Percentiles rank a stretch among this genome's conserved stretches.
phyloP scores from a whole-genome alignment of 192 early-diverging fungal genomes.

The Podila verticillata region DNA sequence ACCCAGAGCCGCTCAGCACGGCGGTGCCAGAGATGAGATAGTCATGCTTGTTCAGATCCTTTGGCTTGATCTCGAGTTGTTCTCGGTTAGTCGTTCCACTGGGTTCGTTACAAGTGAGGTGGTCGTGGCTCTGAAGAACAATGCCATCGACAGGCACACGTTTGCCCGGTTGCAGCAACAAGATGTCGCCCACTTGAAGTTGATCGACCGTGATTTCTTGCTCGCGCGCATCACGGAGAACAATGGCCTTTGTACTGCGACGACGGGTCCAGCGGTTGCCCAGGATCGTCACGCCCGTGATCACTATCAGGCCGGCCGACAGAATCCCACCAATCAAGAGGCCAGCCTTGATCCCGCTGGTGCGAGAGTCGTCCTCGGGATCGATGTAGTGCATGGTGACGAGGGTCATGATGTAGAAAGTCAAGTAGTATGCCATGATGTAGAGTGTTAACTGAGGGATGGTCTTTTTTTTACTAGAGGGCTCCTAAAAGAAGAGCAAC shows the following conservation, averaged over 20 bases:
- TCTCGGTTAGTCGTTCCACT: slow-evolving; percentile 92
- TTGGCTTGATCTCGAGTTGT: slow-evolving; percentile 78
- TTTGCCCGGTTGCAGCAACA: slow-evolving; percentile 87
- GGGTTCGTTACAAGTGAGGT: slow-evolving; percentile 89
- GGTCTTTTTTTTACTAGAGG: too few relatives aligned
- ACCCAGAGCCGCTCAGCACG: slow-evolving; percentile 87
- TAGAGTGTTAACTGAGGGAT: too few relatives aligned
- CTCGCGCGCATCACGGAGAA: slow-evolving; percentile 77
- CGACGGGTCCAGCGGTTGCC: too few relatives aligned
- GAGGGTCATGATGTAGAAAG: too few relatives aligned
- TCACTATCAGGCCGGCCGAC: too few relatives aligned
- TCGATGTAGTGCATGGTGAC: too few relatives aligned
- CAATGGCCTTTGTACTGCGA: slow-evolving; percentile 29
- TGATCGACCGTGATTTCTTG: slow-evolving; percentile 79
- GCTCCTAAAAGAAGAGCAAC: too few relatives aligned
- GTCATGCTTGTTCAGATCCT: slow-evolving; percentile 73
- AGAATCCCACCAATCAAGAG: too few relatives aligned
- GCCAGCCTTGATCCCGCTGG: too few relatives aligned
- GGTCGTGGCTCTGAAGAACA: slow-evolving; percentile 79
- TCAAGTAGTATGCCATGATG: neutral
- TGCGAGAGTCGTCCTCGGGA: too few relatives aligned
- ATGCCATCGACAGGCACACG: slow-evolving; percentile 92
- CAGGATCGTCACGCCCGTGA: too few relatives aligned
- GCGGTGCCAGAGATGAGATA: slow-evolving; percentile 93
- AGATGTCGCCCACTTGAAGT: slow-evolving; percentile 91